Conservation (phyloP, 495 filamentous ascomycete genomes). For the Lophium mytilinum region DNA sequence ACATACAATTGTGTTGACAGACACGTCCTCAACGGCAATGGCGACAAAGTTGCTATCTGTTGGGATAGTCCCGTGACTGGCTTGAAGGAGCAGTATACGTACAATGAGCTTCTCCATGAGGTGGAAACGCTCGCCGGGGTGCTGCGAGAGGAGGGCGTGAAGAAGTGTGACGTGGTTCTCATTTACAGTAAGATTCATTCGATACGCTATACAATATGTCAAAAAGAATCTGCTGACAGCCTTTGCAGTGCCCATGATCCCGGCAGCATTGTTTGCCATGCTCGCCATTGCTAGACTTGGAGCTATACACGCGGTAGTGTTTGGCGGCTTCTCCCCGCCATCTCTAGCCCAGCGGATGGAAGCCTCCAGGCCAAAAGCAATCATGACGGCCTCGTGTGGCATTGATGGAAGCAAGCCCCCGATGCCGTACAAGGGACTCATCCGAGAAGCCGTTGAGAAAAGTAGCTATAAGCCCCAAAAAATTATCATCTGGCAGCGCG, state of each 20-base stretch:
- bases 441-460: slow-evolving; percentile 40
- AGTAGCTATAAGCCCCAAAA: slow-evolving; percentile 33
- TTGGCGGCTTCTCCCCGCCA: slow-evolving; percentile 77
- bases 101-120: slow-evolving; percentile 67
- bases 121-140: slow-evolving; percentile 79
- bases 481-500: slow-evolving; percentile 70
- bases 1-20: slow-evolving; percentile 86
- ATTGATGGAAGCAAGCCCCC: slow-evolving; percentile 80
- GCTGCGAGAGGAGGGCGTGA: slow-evolving; percentile 72
- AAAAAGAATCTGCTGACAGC: background rate
- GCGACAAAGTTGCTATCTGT: slow-evolving; percentile 64
- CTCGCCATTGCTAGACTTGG: slow-evolving; percentile 75
- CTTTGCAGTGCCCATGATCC: slow-evolving; percentile 84
- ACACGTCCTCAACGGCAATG: slow-evolving; percentile 59
- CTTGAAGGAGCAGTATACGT: slow-evolving; percentile 63
- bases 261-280: slow-evolving; percentile 74
- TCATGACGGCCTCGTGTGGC: slow-evolving; percentile 86
- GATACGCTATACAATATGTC: background rate
- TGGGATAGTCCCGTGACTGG: slow-evolving; percentile 84
- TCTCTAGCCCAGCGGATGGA: slow-evolving; percentile 87
- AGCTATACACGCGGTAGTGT: slow-evolving; percentile 85
- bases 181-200: slow-evolving; percentile 64
- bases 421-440: slow-evolving; percentile 59
- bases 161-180: slow-evolving; percentile 82
- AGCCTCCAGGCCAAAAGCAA: slow-evolving; percentile 60